Evolutionary conservation across 169 alveolate genomes (phyloP).

Genomic region (Babesia bovis): DNA sequence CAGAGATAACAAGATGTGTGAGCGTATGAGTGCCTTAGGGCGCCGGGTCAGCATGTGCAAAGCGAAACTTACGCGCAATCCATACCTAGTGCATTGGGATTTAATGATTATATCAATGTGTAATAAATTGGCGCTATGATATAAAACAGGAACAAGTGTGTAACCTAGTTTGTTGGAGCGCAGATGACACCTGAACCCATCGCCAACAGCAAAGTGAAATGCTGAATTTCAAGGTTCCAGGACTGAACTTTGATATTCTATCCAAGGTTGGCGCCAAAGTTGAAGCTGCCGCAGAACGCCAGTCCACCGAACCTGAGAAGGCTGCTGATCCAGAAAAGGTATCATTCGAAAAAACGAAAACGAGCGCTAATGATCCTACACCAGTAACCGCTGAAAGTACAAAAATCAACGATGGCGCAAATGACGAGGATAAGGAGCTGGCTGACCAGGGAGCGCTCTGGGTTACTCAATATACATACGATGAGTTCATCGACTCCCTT

Average conservation of each 20-base stretch:
- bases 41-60: slow-evolving; percentile 41
- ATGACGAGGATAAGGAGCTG: slow-evolving; percentile 51
- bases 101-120: neutral
- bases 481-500: slow-evolving; percentile 71
- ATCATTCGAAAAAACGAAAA: neutral
- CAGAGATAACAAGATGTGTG: neutral
- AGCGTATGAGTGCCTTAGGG: slow-evolving; percentile 13
- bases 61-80: neutral
- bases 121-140: neutral
- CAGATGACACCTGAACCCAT: neutral
- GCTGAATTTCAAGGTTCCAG: slow-evolving; percentile 24
- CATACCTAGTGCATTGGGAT: neutral
- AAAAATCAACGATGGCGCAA: neutral
- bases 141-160: neutral
- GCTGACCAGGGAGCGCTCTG: slow-evolving; percentile 71
- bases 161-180: neutral
- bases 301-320: neutral
- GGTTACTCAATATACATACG: slow-evolving; percentile 73
- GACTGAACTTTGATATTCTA: slow-evolving; percentile 17
- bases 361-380: slow-evolving; percentile 1
- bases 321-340: slow-evolving; percentile 2
- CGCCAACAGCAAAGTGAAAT: slow-evolving; percentile 3
- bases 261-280: slow-evolving; percentile 4
- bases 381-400: neutral
- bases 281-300: slow-evolving; percentile 5